Base-by-base conservation (phyloP, 2,329 filamentous ascomycete species). In the Colletotrichum nymphaeae region DNA sequence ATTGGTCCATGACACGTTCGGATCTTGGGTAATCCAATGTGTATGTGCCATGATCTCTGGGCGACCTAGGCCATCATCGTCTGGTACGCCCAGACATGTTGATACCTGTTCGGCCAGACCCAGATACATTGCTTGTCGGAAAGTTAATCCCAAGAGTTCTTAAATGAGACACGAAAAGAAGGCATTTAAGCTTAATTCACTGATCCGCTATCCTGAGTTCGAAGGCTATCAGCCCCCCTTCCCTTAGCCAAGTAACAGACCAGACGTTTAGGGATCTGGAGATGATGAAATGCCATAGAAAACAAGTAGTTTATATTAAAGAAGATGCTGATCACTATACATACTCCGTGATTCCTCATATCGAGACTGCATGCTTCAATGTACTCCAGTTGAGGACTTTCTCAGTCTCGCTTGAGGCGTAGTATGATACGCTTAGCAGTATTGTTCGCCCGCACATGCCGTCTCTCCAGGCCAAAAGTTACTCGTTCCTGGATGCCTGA, bases 251-350 rank as follows among this genome's bases (percentile, higher is more conserved):
- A 5, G 6, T 46, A 19, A 46, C 19, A 7, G 3, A 9, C 8
- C 9, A 32, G 8, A 32, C 3, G 8, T 11, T 32, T 11, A 4
- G 30, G 9, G 30, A 32, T 11, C 19, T 22, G 8, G 2, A 42
- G 16, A 42, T 19, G 14, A 14, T 42, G 14, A 8, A 5, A 9
- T 16, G 42, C 16, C 42, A 46, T 37, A 2, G 3, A 5, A 46
- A n/a, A 9, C 42, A 4, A 2, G 4, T 19, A 5, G 6, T 49
- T 22, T 11, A 2, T 49, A 22, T 22, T 2, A 49, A 4, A 22
- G 19, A 0, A 49, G 42, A 8, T 19, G 8, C 8, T 49, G 6
- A 0, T 22, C 2, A n/a, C 19, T 19, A 9, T 22, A 1, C 1
- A 49, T 22, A 9, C 19, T 3, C 19, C n/a, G n/a, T 1, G 19